A percentile compares a stretch with the other conserved stretches of the same genome.
These are phyloP conservation scores for Choanephora cucurbitarum DNA, from an alignment of 371 early-diverging fungal species.

Conservation along the genomic window DNA sequence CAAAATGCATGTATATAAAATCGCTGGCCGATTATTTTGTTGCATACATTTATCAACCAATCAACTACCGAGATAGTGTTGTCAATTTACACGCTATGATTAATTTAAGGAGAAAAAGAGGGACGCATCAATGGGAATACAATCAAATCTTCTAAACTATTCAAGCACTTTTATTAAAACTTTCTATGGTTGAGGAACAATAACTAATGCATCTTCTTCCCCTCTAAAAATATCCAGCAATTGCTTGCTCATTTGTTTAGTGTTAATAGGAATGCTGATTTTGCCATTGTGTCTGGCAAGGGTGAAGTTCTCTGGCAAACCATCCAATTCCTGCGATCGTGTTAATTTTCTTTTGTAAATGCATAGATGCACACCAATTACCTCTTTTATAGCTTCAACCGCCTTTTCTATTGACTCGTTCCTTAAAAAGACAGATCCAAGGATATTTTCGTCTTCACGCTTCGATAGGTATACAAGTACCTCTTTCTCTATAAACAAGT, in stretches of 20 bases:
- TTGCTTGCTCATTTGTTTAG: constrained; percentile 60
- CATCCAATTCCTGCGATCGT: constrained; percentile 57
- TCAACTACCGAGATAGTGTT: neutral
- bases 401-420: constrained; percentile 53
- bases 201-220: constrained; percentile 56
- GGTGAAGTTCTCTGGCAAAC: constrained; percentile 52
- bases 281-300: constrained; percentile 65
- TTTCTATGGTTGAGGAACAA: constrained; percentile 37
- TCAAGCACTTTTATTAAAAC: too few species aligned
- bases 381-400: constrained; percentile 47
- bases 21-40: neutral
- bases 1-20: neutral
- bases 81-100: too few species aligned
- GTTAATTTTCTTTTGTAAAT: neutral
- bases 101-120: too few species aligned
- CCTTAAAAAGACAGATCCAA: constrained; percentile 57
- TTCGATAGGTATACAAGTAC: constrained; percentile 46
- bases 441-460: constrained; percentile 45
- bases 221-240: constrained; percentile 54
- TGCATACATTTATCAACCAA: neutral
- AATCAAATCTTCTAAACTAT: too few species aligned
- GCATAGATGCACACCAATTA: too few species aligned
- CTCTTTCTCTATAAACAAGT: constrained; percentile 52
- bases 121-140: too few species aligned
- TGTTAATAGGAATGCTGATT: constrained; percentile 61